phyloP scores from a whole-genome alignment of 805 yeast species.

The Tetrapisispora nanseiensis region DNA sequence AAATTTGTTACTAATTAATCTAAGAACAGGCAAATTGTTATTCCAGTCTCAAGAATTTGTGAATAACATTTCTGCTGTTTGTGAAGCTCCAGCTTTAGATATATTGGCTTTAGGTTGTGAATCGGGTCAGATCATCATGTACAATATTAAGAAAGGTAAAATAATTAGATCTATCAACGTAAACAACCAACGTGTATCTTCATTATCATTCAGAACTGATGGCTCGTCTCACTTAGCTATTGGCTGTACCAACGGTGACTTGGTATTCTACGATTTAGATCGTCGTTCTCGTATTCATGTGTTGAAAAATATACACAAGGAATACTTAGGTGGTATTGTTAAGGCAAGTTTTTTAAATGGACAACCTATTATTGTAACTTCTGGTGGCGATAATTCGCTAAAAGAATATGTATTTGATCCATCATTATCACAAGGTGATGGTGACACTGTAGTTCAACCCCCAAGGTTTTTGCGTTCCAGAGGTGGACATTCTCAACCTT shows the following conservation, averaged over 20 bases:
- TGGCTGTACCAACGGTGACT: constrained; percentile 70
- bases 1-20: constrained; percentile 53
- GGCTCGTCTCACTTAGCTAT: constrained; percentile 76
- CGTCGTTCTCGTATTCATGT: constrained; percentile 66
- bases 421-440: constrained; percentile 47
- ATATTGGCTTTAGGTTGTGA: constrained; percentile 67
- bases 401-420: constrained; percentile 94
- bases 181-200: constrained; percentile 34
- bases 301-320: constrained; percentile 62
- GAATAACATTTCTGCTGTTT: constrained; percentile 57
- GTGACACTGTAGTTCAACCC: constrained; percentile 58
- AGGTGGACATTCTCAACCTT: constrained; percentile 96
- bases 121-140: constrained; percentile 55
- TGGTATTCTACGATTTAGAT: constrained; percentile 75
- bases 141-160: constrained; percentile 57
- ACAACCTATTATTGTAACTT: constrained; percentile 80
- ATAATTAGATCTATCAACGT: constrained; percentile 41
- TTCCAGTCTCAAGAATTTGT: constrained; percentile 47
- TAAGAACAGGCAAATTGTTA: constrained; percentile 66
- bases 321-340: constrained; percentile 66
- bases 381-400: constrained; percentile 83
- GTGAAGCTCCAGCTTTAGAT: constrained; percentile 81
- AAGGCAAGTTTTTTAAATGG: constrained; percentile 72
- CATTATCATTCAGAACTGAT: constrained; percentile 85
- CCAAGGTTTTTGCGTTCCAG: constrained; percentile 88